Evolutionary conservation across 768 basidiomycete genomes (phyloP).

Genomic region (Nevesoporus exiguus): DNA sequence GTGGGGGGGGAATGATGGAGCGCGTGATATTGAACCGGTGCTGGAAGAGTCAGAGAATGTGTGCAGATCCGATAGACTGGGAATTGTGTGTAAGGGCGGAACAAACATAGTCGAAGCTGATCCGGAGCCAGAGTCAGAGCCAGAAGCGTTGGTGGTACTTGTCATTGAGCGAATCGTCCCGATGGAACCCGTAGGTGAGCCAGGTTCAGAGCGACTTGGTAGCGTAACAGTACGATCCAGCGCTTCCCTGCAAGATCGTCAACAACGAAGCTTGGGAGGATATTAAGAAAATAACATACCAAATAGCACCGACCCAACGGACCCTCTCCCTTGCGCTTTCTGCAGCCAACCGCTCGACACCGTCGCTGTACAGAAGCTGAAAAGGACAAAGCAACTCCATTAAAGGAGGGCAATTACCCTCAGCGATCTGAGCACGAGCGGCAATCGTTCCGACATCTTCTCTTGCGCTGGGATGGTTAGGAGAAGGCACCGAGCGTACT

Average conservation of each 20-base stretch:
- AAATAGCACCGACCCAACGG: conserved; percentile 88
- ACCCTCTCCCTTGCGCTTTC: conserved; percentile 84
- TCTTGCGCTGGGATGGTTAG: conserved; percentile 72
- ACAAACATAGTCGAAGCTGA: conserved; percentile 69
- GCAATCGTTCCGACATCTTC: conserved; percentile 89
- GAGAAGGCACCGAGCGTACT: conserved; percentile 79
- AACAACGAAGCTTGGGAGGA: neutral
- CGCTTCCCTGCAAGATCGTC: conserved; percentile 57
- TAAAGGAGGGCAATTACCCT: conserved; percentile 43
- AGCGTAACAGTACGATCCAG: conserved; percentile 61
- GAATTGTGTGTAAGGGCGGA: conserved; percentile 67
- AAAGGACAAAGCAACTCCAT: conserved; percentile 84
- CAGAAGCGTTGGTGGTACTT: conserved; percentile 39
- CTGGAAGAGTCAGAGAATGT: conserved; percentile 44
- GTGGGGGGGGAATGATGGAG: conserved; percentile 52
- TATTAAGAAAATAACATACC: conserved; percentile 47
- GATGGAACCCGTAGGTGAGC: conserved; percentile 58
- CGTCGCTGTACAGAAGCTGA: conserved; percentile 86
- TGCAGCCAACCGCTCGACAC: conserved; percentile 84
- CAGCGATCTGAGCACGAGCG: conserved; percentile 55
- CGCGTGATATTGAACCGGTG: conserved; percentile 37
- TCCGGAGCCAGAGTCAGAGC: conserved; percentile 46
- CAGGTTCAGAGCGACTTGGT: conserved; percentile 39
- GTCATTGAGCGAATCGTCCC: conserved; percentile 61
- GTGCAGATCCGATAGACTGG: conserved; percentile 64